Evolutionary conservation across 106 monocot species (phyloP).

Genomic region (Dendrobium catenatum): DNA sequence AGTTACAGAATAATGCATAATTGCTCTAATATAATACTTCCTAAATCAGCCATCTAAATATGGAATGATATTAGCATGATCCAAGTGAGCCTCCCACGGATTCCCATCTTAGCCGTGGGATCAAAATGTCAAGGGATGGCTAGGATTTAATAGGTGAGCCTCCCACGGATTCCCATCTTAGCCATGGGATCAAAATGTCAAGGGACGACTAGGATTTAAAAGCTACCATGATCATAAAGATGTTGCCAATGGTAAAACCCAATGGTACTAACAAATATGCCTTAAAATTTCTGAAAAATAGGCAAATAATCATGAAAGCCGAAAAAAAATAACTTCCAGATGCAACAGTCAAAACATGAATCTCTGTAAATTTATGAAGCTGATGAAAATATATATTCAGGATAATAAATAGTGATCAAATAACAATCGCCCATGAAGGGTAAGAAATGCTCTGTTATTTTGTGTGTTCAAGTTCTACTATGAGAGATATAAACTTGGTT

Average conservation of each 20-base stretch:
- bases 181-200: too few species aligned
- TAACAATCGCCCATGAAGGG: neutral
- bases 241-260: neutral
- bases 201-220: too few species aligned
- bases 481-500: neutral
- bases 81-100: too few species aligned
- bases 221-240: neutral
- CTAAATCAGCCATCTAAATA: too few species aligned
- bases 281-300: neutral
- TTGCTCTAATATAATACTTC: too few species aligned
- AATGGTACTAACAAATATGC: neutral
- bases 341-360: slow-evolving; percentile 3
- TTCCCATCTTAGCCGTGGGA: too few species aligned
- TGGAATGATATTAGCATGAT: too few species aligned
- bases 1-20: too few species aligned
- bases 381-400: neutral
- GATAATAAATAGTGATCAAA: slow-evolving; percentile 6
- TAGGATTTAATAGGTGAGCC: too few species aligned
- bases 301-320: neutral
- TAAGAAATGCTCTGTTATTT: neutral
- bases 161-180: too few species aligned
- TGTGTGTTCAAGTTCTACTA: neutral
- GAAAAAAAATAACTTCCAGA: neutral
- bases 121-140: too few species aligned
- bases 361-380: neutral